These are phyloP conservation scores for Gillenia trifoliata DNA, from an alignment of 306 rosid genomes.

Conservation along the genomic window DNA sequence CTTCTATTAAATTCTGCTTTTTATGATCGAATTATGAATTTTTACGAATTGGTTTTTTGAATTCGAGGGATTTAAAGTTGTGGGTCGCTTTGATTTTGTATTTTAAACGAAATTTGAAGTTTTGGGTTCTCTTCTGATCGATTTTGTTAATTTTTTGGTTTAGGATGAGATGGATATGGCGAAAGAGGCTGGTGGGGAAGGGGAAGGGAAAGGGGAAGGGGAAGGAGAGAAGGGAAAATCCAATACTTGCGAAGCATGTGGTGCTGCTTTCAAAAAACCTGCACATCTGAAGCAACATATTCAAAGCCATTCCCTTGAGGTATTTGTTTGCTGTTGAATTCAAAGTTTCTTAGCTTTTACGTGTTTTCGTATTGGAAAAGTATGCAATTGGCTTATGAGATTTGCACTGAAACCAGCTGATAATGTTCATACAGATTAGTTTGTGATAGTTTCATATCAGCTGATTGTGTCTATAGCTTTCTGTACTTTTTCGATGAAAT, in stretches of 20 bases:
- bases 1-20: not conserved
- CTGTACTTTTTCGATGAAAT: not conserved
- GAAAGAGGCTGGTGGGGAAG: constrained; percentile 19
- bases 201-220: constrained; percentile 12
- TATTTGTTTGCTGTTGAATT: constrained; percentile 17
- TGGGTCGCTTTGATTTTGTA: not conserved
- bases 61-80: not conserved
- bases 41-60: constrained; percentile 1
- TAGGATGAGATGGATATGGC: constrained; percentile 52
- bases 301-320: constrained; percentile 83
- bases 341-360: not conserved
- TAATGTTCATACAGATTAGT: not conserved
- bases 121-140: not conserved
- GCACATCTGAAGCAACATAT: constrained; percentile 75
- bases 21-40: not conserved
- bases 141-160: not conserved
- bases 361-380: not conserved
- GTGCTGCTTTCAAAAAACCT: constrained; percentile 63
- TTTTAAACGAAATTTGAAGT: not conserved
- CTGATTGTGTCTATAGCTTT: not conserved
- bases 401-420: not conserved
- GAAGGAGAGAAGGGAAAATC: constrained; percentile 19
- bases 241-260: constrained; percentile 63
- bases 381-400: not conserved
- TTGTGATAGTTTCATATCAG: not conserved